Percentiles rank a stretch among this genome's conserved stretches.
Conservation (phyloP, 768 basidiomycete genomes). For the Stropharia rugosoannulata region DNA sequence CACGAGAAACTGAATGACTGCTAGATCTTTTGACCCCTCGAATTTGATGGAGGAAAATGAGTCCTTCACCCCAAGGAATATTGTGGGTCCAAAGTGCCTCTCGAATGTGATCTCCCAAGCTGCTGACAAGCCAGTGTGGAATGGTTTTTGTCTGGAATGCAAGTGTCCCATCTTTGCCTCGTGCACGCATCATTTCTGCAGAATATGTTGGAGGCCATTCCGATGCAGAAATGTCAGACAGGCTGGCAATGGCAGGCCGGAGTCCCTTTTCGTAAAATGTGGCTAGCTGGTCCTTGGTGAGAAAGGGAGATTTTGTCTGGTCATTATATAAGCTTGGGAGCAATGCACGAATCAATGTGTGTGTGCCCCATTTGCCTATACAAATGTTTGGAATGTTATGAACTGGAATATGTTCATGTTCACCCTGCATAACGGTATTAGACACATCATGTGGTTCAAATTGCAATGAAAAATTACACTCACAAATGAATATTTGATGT, state of each 20-base stretch:
- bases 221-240: not conserved
- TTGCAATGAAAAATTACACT: no score
- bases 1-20: constrained; percentile 5
- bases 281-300: constrained; percentile 9
- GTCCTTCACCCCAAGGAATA: constrained; percentile 14
- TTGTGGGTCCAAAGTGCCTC: not conserved
- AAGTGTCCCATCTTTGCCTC: constrained; percentile 12
- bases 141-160: constrained; percentile 19
- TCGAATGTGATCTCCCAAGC: constrained; percentile 18
- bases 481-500: constrained; percentile 12
- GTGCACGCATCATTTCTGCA: constrained; percentile 20
- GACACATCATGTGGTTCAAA: not conserved
- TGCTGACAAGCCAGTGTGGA: not conserved
- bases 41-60: constrained; percentile 28
- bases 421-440: constrained; percentile 9
- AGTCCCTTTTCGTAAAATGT: constrained; percentile 24
- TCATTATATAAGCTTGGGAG: constrained; percentile 22
- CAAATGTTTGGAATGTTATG: constrained; percentile 29
- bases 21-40: constrained; percentile 23
- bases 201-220: constrained; percentile 26
- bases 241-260: constrained; percentile 18
- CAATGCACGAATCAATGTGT: constrained; percentile 20
- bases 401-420: constrained; percentile 3
- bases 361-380: constrained; percentile 18
- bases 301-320: not conserved